These are phyloP conservation scores for Aspergillus alliaceus DNA, from an alignment of 2,329 filamentous ascomycete genomes.

Conservation along the genomic window DNA sequence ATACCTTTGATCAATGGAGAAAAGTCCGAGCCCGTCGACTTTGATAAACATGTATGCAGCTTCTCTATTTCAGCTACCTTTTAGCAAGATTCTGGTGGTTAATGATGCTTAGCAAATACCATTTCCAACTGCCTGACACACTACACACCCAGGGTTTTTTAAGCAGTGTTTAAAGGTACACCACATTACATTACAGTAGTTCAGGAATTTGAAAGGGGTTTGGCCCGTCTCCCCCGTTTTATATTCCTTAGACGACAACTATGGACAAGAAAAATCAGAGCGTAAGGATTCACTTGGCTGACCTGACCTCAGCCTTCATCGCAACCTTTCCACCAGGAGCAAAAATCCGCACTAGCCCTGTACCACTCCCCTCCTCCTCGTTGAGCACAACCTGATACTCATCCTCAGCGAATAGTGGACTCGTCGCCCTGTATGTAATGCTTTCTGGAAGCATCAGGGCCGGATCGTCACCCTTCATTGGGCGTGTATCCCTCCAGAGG, in stretches of 20 bases:
- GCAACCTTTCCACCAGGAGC: conserved; percentile 30
- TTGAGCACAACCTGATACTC: conserved; percentile 45
- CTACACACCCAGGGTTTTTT: not conserved
- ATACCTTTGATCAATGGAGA: conserved; percentile 5
- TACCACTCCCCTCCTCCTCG: conserved; percentile 32
- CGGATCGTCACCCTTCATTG: conserved; percentile 16
- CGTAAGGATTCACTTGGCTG: not conserved
- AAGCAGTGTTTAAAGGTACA: not conserved
- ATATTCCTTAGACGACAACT: not conserved
- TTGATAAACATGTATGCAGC: conserved; percentile 2
- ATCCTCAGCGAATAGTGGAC: conserved; percentile 51
- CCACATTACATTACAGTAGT: not conserved
- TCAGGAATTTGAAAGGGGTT: not conserved
- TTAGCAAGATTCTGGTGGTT: not conserved
- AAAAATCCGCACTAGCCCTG: conserved; percentile 35
- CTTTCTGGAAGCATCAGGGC: conserved; percentile 38
- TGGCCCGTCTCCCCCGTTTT: not conserved
- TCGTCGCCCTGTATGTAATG: conserved; percentile 51
- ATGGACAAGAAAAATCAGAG: not conserved
- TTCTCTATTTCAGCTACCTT: not conserved
- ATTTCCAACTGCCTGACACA: not conserved
- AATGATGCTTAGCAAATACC: not conserved
- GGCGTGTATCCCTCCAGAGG: conserved; percentile 43
- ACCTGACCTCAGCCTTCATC: conserved; percentile 41
- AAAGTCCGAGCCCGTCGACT: conserved; percentile 7